These are phyloP conservation scores for Tetracladium marchalianum DNA, from an alignment of 495 filamentous ascomycete genomes.

Conservation along the genomic window DNA sequence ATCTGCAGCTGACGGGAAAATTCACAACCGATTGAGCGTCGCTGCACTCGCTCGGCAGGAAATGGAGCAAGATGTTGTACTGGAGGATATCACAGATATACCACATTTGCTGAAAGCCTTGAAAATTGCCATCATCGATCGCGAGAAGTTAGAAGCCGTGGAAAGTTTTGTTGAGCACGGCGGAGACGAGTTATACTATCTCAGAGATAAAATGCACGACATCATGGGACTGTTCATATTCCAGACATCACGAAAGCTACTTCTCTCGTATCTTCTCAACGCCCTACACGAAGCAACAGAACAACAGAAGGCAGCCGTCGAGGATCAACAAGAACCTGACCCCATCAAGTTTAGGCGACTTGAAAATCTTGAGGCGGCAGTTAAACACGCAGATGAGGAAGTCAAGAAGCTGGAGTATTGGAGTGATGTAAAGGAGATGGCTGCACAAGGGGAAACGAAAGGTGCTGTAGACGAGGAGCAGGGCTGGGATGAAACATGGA, in stretches of 20 bases:
- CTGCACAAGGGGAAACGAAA: conserved; percentile 38
- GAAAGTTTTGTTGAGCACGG: conserved; percentile 70
- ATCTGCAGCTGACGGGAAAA: conserved; percentile 2
- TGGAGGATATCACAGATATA: conserved; percentile 55
- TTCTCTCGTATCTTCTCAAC: conserved; percentile 57
- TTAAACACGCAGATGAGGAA: conserved; percentile 56
- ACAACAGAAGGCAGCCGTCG: conserved; percentile 17
- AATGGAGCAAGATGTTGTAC: conserved; percentile 16
- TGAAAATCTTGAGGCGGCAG: conserved; percentile 45
- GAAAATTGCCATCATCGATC: conserved; percentile 63
- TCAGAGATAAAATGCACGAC: conserved; percentile 68
- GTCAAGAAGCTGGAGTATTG: conserved; percentile 62
- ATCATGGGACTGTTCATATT: conserved; percentile 85
- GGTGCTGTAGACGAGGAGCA: conserved; percentile 31
- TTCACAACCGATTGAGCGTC: conserved; percentile 7
- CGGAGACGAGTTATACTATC: conserved; percentile 68
- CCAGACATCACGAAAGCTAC: conserved; percentile 71
- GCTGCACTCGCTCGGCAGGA: conserved; percentile 4
- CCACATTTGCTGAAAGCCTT: conserved; percentile 53
- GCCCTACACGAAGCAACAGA: conserved; percentile 43
- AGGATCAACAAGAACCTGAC: conserved; percentile 17
- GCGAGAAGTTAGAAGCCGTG: conserved; percentile 79
- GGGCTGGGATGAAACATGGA: conserved; percentile 32
- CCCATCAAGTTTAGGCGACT: conserved; percentile 20
- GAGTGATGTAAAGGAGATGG: conserved; percentile 61